Evolutionary conservation across 305 asterid species (phyloP), one percentile per base, ranked within the genome.

Genomic region (Petunia hybrid): DNA sequence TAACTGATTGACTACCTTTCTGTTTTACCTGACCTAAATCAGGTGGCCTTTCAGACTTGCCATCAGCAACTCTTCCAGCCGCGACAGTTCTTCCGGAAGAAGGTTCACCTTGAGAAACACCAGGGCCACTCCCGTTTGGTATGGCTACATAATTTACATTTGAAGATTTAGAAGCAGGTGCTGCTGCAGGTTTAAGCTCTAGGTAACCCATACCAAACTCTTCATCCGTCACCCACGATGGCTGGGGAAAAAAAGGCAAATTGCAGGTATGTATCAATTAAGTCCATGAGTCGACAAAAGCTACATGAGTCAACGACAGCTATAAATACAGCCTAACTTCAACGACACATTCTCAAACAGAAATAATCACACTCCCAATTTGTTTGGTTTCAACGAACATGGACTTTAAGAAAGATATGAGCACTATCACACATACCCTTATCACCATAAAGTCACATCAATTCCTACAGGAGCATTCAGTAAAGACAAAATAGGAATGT

Each of bases 181-280:
- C 88, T 16, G 94, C 88, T 65, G 88, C 94, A 76, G 97, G 97
- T 86, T 95, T 97, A 84, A 95, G 76, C 76, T 95, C 98, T 36
- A 97, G 91, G 89, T 87, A 91, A 84, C 99, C 99, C 99, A 95
- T 97, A 84, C 99, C 97, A 88, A 97, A 97, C 87, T 95, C 99
- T 82, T 97, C 99, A 87, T 97, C 99, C 6, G 98, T 92, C 78
- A 97, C 98, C 99, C 99, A 97, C 48, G 97, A 93, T 64, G 99
- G 87, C 99, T 95, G 95, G 82, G 82, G 76, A 68, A 81, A 87
- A 43, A 82, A 79, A 78, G 42, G 66, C 51, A 85, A 13, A 65
- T 59, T 80, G 35, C 82, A 53, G 55, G 53, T 36, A 53, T 36
- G 41, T 66, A 38, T 48, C 22, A 66, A 80, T 9, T 60, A 59